These are phyloP conservation scores for Sporothrix schenckii DNA, from an alignment of 2,329 filamentous ascomycete genomes.

Conservation along the genomic window DNA sequence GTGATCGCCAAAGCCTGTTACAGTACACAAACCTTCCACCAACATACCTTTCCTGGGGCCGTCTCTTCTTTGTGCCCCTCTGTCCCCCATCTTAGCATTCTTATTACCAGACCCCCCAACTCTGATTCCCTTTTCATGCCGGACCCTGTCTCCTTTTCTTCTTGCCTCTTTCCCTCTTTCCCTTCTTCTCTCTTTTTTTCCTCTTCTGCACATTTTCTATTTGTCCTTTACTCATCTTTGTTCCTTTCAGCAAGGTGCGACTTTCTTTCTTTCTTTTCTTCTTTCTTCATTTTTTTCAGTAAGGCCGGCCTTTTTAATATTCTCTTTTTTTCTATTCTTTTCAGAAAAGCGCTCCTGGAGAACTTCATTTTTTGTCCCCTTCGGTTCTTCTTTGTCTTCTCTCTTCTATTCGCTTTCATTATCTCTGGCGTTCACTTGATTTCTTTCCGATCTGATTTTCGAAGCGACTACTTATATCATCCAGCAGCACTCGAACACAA, in stretches of 20 bases:
- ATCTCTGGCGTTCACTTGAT: neutral
- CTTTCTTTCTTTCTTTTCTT: slow-evolving; percentile 33
- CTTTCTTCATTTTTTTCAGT: slow-evolving; percentile 17
- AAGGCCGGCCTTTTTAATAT: slow-evolving; percentile 39
- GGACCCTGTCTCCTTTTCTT: slow-evolving; percentile 18
- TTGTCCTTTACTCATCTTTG: slow-evolving; percentile 28
- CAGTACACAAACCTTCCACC: slow-evolving; percentile 17
- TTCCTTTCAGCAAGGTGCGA: slow-evolving; percentile 10
- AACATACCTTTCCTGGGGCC: slow-evolving; percentile 11
- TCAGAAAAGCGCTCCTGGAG: slow-evolving; percentile 37
- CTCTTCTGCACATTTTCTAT: slow-evolving; percentile 26
- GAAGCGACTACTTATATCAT: too few species aligned
- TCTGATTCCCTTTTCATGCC: slow-evolving; percentile 31
- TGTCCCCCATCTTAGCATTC: slow-evolving; percentile 32
- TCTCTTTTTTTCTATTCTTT: slow-evolving; percentile 32
- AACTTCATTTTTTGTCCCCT: slow-evolving; percentile 28
- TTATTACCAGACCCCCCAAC: slow-evolving; percentile 27
- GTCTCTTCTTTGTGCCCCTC: slow-evolving; percentile 10
- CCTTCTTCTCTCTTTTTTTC: slow-evolving; percentile 27
- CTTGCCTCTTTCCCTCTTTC: slow-evolving; percentile 19
- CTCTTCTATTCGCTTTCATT: slow-evolving; percentile 2
- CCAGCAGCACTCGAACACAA: neutral
- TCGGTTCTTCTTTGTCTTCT: neutral
- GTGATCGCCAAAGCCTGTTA: slow-evolving; percentile 29
- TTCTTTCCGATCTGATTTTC: neutral